Evolutionary conservation across 495 filamentous ascomycete species (phyloP), one percentile per base, ranked within the genome.

Genomic region (Trichoderma parareesei): DNA sequence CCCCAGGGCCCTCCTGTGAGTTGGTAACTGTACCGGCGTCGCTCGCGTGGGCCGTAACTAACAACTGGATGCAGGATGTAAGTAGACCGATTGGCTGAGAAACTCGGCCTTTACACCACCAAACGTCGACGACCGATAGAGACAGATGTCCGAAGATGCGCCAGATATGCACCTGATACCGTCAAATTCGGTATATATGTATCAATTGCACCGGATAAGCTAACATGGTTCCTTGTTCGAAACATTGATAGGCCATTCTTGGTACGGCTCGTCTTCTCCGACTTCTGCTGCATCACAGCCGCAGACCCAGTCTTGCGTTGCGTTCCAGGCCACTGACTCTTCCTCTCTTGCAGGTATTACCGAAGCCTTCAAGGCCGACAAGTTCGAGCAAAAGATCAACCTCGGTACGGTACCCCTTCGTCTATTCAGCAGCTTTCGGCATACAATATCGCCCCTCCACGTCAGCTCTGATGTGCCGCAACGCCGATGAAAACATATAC

Each of bases 281-380:
- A 41, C 5, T 18, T 41, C 65, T 61, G 18, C 16, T n/a, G 33
- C 20, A 5, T 61, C 18, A 13, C 5, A 27, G 27, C 16, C 10
- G 44, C 16, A 48, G 44, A 38, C 46, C 62, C 61, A 61, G 64
- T 46, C 35, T 48, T 41, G 0, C 46, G 18, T 57, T 67, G 38
- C 68, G 43, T 5, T 9, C 20, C 46, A 18, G 16, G 16, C 18
- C 46, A 18, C 16, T 49, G n/a, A 49, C 46, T 49, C 16, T 3
- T 8, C 46, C 5, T 18, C 46, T 65, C 11, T 61, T 61, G 27
- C 41, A 84, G 93, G 93, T 80, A 95, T 98, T 81, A 98, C 94
- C 62, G 94, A 98, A 81, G 94, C 94, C 61, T 98, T 94, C 89
- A 98, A 98, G 84, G 91, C 93, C 72, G 93, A 98, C 73, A 82